Evolutionary conservation across 768 basidiomycete genomes (phyloP).

Genomic region (Pisolithus microcarpus): DNA sequence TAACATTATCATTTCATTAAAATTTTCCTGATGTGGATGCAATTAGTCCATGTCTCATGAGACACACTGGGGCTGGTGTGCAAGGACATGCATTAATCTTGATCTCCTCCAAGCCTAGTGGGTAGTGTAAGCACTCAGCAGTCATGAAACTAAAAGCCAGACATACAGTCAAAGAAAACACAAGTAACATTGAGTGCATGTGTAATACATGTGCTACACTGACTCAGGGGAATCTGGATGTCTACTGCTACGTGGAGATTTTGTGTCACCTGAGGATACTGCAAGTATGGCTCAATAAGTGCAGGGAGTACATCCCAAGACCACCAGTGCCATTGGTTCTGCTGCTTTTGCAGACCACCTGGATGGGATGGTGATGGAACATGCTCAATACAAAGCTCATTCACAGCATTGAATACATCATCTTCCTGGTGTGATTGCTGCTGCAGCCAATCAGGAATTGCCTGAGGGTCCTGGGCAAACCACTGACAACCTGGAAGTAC

Average conservation of each 20-base stretch:
- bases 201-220: neutral
- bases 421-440: too few species aligned
- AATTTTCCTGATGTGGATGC: too few species aligned
- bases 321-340: neutral
- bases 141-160: too few species aligned
- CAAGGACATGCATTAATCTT: constrained; percentile 7
- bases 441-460: neutral
- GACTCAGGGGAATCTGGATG: neutral
- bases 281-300: neutral
- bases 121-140: too few species aligned
- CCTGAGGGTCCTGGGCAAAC: neutral
- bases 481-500: neutral
- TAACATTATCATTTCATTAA: too few species aligned
- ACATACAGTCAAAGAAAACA: neutral
- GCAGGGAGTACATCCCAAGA: neutral
- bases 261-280: neutral
- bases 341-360: neutral
- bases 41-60: constrained; percentile 20
- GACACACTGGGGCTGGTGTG: constrained; percentile 15
- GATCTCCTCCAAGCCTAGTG: constrained; percentile 5
- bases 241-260: neutral
- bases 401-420: too few species aligned
- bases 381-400: too few species aligned
- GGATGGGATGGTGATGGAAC: too few species aligned
- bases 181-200: neutral